Base-by-base conservation (phyloP, 345 rosid species). In the Eucalyptus virginea region DNA sequence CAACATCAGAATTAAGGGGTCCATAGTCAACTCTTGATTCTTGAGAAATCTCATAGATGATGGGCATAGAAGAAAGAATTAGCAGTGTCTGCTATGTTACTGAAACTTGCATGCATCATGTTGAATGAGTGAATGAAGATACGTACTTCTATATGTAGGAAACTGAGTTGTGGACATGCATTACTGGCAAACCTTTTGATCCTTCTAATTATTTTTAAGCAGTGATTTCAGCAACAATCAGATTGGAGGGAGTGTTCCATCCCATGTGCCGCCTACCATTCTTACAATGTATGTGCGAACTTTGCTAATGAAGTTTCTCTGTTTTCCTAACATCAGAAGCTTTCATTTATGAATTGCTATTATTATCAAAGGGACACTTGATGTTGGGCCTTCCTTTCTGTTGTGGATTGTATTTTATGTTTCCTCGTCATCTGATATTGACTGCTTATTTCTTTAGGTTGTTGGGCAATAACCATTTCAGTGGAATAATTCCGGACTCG, bases 201-300 rank as follows among this genome's bases (percentile, higher is more conserved):
- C 47, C 69, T 88, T 81, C 45, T 34, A n/a, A 40, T 52, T 72
- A 72, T 91, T 65, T 30, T 81, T 90, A 90, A 89, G 88, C 97
- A 98, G 99, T 91, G 99, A 96, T 94, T 91, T 98, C 80, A 96
- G 98, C 92, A 91, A 94, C 93, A 98, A 98, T 91, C 96, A 92
- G 88, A 96, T 98, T 32, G 95, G 96, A 86, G 99, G 99, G 92
- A 94, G 90, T 81, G 92, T 98, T 89, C 99, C 99, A 11, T 92
- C 92, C 81, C 92, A 89, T 91, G 91, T 97, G 92, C 99, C 99
- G 17, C 90, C 87, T 81, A 94, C 98, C 72, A 89, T 98, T 91
- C 90, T 91, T 65, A 94, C 92, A 91, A 87, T 98, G 99, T 98
- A 90, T 34, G 98, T 65, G 40, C 48, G 4, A 44, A 30, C 51